Evolutionary conservation across 805 yeast species (phyloP).

Genomic region (Blastobotrys mokoenaii): DNA sequence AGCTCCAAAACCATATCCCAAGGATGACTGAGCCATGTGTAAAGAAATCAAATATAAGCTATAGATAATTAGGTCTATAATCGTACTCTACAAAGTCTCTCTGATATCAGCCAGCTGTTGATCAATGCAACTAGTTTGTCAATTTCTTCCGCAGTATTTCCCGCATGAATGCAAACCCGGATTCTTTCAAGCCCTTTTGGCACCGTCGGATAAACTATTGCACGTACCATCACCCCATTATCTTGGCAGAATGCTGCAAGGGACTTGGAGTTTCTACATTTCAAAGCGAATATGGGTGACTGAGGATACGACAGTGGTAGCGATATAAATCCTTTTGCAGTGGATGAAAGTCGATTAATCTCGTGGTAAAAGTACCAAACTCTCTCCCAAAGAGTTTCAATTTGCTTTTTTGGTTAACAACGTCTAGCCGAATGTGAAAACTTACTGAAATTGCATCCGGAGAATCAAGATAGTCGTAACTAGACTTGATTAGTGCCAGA

Average conservation of each 20-base stretch:
- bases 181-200: constrained; percentile 21
- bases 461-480: constrained; percentile 11
- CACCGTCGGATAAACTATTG: constrained; percentile 22
- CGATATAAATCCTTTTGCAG: neutral
- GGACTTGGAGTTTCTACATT: constrained; percentile 12
- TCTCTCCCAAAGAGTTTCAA: neutral
- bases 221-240: constrained; percentile 17
- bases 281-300: constrained; percentile 11
- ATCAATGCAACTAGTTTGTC: constrained; percentile 9
- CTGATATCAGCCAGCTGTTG: constrained; percentile 1
- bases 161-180: constrained; percentile 19
- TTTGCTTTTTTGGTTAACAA: neutral
- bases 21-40: no score
- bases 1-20: no score
- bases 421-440: neutral
- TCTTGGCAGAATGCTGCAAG: constrained; percentile 17
- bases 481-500: constrained; percentile 15
- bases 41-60: no score
- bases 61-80: no score
- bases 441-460: constrained; percentile 1
- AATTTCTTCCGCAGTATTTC: constrained; percentile 12
- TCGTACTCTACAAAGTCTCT: neutral
- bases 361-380: neutral
- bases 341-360: neutral
- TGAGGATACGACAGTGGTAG: neutral